These are phyloP conservation scores for Mycosphaerella arachidis DNA, from an alignment of 2,329 filamentous ascomycete species.

Conservation along the genomic window DNA sequence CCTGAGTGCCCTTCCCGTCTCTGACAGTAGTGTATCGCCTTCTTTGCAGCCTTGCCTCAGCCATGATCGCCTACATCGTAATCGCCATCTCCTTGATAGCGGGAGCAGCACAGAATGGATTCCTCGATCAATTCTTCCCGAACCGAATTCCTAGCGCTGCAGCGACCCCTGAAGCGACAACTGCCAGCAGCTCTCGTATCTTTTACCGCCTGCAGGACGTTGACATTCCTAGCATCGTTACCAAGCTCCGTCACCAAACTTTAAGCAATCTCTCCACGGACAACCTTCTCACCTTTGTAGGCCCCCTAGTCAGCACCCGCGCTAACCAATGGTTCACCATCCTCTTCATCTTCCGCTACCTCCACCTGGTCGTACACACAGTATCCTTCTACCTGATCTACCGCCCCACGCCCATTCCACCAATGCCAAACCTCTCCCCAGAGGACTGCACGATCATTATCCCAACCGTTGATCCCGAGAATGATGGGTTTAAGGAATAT, in stretches of 20 bases:
- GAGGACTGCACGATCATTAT: conserved; percentile 8
- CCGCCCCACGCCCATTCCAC: conserved; percentile 1
- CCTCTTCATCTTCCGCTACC: conserved; percentile 11
- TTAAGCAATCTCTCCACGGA: neutral
- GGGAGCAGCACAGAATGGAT: neutral
- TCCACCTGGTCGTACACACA: conserved; percentile 7
- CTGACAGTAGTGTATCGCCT: neutral
- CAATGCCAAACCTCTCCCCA: neutral
- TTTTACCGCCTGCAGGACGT: neutral
- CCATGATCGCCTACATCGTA: neutral
- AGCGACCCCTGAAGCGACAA: neutral
- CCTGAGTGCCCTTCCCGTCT: neutral
- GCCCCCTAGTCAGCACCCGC: neutral
- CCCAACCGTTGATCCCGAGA: conserved; percentile 10
- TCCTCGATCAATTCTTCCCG: neutral
- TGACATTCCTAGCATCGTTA: neutral
- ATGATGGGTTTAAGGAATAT: conserved; percentile 9
- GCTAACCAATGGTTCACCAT: neutral
- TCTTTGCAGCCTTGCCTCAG: neutral
- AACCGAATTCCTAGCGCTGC: neutral
- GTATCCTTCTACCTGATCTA: conserved; percentile 8
- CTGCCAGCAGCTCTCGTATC: neutral
- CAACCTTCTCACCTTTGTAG: neutral
- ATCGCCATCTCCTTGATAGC: neutral
- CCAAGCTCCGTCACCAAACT: neutral